A percentile compares a stretch with the other conserved stretches of the same genome.
These are phyloP conservation scores for Peniophora sp. DNA, from an alignment of 1,284 basidiomycete genomes.

Conservation along the genomic window DNA sequence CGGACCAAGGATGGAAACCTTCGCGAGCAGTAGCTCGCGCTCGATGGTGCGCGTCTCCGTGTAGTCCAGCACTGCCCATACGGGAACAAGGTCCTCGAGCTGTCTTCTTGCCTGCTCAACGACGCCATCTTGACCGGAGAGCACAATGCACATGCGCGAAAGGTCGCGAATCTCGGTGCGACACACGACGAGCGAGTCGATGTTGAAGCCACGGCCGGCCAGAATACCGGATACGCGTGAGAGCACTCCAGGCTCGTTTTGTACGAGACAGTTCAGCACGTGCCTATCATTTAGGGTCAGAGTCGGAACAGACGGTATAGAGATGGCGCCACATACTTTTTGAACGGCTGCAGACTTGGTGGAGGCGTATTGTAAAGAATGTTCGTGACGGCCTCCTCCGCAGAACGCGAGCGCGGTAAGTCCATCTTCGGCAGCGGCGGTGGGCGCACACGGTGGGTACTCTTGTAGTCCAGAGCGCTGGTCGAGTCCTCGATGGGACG, in stretches of 20 bases:
- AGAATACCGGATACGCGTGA: slow-evolving; percentile 97
- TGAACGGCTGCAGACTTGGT: slow-evolving; percentile 87
- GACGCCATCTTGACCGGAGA: slow-evolving; percentile 95
- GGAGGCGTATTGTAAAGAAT: slow-evolving; percentile 96
- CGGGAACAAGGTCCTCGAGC: slow-evolving; percentile 91
- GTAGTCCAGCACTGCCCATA: slow-evolving; percentile 96
- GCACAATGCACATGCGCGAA: slow-evolving; percentile 96
- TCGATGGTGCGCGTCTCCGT: slow-evolving; percentile 71
- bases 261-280: slow-evolving; percentile 95
- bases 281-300: slow-evolving; percentile 47
- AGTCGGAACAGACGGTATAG: not conserved
- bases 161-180: slow-evolving; percentile 96
- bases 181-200: slow-evolving; percentile 98
- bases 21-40: slow-evolving; percentile 23
- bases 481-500: slow-evolving; percentile 83
- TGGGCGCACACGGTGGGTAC: slow-evolving; percentile 56
- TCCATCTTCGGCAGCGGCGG: slow-evolving; percentile 75
- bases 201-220: slow-evolving; percentile 97
- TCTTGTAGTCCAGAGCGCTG: slow-evolving; percentile 93
- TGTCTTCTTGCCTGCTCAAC: slow-evolving; percentile 95
- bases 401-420: slow-evolving; percentile 65
- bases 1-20: slow-evolving; percentile 89
- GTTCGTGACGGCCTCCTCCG: slow-evolving; percentile 92
- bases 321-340: slow-evolving; percentile 54
- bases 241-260: slow-evolving; percentile 98